These are phyloP conservation scores for Miamiensis avidus DNA, from an alignment of 169 alveolate genomes.

Conservation along the genomic window DNA sequence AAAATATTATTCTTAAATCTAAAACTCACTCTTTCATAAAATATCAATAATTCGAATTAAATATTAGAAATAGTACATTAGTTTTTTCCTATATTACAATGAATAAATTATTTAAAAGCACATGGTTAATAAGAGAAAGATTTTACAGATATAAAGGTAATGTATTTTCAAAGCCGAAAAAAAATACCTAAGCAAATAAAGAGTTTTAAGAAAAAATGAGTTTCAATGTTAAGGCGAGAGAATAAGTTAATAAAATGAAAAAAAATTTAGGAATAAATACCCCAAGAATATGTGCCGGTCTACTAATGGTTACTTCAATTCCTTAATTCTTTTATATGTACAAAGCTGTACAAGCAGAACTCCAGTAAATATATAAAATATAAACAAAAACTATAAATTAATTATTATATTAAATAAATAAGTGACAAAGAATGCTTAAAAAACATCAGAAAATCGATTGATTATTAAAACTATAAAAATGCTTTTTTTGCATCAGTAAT, in stretches of 20 bases:
- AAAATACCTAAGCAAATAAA: slow-evolving; percentile 4
- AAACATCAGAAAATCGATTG: neutral
- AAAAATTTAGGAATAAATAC: slow-evolving; percentile 17
- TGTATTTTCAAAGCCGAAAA: slow-evolving; percentile 12
- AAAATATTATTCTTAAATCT: too few species aligned
- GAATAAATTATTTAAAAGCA: too few species aligned
- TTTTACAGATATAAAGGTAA: slow-evolving; percentile 19
- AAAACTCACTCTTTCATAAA: too few species aligned
- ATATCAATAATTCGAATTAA: too few species aligned
- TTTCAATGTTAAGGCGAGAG: slow-evolving; percentile 8
- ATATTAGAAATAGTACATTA: too few species aligned
- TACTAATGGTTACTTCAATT: neutral
- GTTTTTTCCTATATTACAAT: too few species aligned
- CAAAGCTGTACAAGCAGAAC: slow-evolving; percentile 1
- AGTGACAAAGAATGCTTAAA: neutral
- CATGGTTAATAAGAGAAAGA: too few species aligned
- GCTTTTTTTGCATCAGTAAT: neutral
- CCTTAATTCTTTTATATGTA: slow-evolving; percentile 14
- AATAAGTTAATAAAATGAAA: slow-evolving; percentile 8
- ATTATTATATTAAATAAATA: too few species aligned
- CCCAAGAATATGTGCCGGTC: slow-evolving; percentile 14
- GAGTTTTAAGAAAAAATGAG: slow-evolving; percentile 6
- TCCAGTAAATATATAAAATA: neutral
- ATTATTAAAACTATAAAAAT: too few species aligned
- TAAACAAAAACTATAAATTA: neutral